phyloP scores from a whole-genome alignment of 2,329 filamentous ascomycete genomes.

The Fusarium mexicanum region DNA sequence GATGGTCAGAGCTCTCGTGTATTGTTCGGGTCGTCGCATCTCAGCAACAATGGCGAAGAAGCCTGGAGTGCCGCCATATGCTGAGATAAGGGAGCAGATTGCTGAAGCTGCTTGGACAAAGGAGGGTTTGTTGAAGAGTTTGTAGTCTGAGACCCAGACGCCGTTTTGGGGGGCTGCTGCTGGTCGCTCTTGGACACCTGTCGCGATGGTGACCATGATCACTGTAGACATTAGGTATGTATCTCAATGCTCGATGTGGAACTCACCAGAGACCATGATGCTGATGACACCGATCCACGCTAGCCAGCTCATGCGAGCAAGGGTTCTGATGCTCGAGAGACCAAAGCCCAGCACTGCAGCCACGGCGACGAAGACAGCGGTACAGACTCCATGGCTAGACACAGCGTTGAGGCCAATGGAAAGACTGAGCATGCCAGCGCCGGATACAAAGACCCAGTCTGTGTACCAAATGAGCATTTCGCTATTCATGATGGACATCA shows the following conservation, averaged over 20 bases:
- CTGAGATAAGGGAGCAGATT: constrained; percentile 48
- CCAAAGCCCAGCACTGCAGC: constrained; percentile 43
- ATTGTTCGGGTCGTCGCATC: constrained; percentile 45
- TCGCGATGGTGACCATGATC: constrained; percentile 36
- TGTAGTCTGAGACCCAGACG: constrained; percentile 45
- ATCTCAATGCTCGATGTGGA: fast-evolving
- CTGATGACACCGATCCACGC: constrained; percentile 41
- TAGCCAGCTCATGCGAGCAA: constrained; percentile 46
- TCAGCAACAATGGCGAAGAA: constrained; percentile 48
- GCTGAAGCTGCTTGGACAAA: constrained; percentile 47
- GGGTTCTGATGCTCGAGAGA: constrained; percentile 46
- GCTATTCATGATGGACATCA: fast-evolving
- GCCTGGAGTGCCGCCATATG: constrained; percentile 49
- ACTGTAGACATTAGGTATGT: neutral
- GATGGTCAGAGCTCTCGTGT: constrained; percentile 38
- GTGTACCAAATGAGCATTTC: neutral
- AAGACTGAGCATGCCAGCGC: constrained; percentile 40
- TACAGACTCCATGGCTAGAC: constrained; percentile 51
- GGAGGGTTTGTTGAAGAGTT: constrained; percentile 44
- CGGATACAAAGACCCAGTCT: constrained; percentile 34
- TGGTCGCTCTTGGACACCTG: constrained; percentile 31
- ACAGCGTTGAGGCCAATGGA: constrained; percentile 53
- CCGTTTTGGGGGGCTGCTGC: constrained; percentile 22
- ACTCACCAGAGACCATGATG: constrained; percentile 22
- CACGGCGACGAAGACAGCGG: constrained; percentile 51